These are phyloP conservation scores for Taiwanofungus camphoratus DNA, from an alignment of 1,284 basidiomycete species.

Conservation along the genomic window DNA sequence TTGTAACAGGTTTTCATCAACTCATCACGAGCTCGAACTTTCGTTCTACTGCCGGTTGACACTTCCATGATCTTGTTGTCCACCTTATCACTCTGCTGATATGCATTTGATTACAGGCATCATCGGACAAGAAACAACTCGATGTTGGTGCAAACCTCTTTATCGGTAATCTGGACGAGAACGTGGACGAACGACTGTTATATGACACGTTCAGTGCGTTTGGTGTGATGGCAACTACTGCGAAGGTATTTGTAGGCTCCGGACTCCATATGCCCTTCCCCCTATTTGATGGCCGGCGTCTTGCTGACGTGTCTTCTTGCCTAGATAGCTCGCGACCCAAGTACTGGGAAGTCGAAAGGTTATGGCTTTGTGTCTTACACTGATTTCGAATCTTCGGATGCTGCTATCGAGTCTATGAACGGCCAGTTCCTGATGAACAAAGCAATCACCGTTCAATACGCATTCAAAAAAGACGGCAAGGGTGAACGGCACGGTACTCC, in stretches of 20 bases:
- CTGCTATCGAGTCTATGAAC: slow-evolving; percentile 95
- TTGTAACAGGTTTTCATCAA: slow-evolving; percentile 23
- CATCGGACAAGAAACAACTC: slow-evolving; percentile 95
- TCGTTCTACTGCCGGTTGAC: slow-evolving; percentile 1
- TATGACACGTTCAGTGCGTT: slow-evolving; percentile 97
- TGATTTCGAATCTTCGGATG: slow-evolving; percentile 95
- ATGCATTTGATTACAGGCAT: slow-evolving; percentile 49
- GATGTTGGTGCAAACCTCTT: slow-evolving; percentile 98
- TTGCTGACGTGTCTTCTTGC: slow-evolving; percentile 5
- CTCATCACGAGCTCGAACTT: too few relatives aligned
- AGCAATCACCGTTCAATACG: slow-evolving; percentile 93
- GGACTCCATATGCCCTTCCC: neutral
- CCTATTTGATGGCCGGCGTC: neutral
- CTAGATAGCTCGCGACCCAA: slow-evolving; percentile 87
- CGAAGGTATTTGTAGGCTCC: slow-evolving; percentile 75
- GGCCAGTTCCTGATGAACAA: slow-evolving; percentile 98
- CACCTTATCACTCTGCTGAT: slow-evolving; percentile 2
- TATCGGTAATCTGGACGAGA: slow-evolving; percentile 91
- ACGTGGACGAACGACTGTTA: slow-evolving; percentile 87
- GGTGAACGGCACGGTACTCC: slow-evolving; percentile 95
- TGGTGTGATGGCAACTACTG: slow-evolving; percentile 89
- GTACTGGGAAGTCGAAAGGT: slow-evolving; percentile 84
- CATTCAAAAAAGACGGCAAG: slow-evolving; percentile 98
- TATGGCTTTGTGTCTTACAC: slow-evolving; percentile 97
- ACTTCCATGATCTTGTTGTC: slow-evolving; percentile 1